Conservation (phyloP, 352 stramenopile genomes). For the Pythium brachiatum region DNA sequence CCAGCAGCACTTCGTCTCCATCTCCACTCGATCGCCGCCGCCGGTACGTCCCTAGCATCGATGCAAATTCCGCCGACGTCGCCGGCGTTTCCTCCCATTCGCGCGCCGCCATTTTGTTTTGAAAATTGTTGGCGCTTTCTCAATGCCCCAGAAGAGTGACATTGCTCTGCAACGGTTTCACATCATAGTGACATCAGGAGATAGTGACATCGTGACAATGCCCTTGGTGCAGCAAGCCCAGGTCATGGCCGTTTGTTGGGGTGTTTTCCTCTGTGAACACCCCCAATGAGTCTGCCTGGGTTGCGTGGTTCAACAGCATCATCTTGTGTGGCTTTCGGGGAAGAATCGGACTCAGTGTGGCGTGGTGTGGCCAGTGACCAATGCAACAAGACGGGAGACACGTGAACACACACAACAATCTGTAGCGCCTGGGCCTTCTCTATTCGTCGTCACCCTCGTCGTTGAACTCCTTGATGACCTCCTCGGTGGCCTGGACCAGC, state of each 20-base stretch:
- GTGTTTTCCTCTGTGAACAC: no score
- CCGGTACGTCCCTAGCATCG: neutral
- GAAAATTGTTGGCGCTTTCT: constrained; percentile 1
- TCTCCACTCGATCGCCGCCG: constrained; percentile 8
- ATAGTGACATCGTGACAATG: no score
- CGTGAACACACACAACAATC: neutral
- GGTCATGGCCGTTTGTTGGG: no score
- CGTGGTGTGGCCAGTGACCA: neutral
- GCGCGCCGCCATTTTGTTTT: neutral
- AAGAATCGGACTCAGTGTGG: no score
- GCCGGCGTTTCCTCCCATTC: neutral
- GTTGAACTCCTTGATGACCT: constrained; percentile 78
- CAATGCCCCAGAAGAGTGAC: neutral
- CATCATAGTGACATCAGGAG: neutral
- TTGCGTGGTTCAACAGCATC: no score
- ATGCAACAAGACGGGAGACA: neutral
- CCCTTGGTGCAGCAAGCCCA: no score
- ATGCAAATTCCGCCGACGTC: constrained; percentile 5
- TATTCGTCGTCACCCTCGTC: constrained; percentile 34
- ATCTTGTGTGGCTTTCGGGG: no score
- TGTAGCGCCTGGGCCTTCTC: neutral
- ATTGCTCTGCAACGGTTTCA: neutral
- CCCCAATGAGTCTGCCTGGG: no score
- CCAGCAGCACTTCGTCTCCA: constrained; percentile 13
- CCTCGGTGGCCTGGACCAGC: constrained; percentile 72